These are phyloP conservation scores for Penicillium sp. DNA, from an alignment of 2,329 filamentous ascomycete species.

Conservation along the genomic window DNA sequence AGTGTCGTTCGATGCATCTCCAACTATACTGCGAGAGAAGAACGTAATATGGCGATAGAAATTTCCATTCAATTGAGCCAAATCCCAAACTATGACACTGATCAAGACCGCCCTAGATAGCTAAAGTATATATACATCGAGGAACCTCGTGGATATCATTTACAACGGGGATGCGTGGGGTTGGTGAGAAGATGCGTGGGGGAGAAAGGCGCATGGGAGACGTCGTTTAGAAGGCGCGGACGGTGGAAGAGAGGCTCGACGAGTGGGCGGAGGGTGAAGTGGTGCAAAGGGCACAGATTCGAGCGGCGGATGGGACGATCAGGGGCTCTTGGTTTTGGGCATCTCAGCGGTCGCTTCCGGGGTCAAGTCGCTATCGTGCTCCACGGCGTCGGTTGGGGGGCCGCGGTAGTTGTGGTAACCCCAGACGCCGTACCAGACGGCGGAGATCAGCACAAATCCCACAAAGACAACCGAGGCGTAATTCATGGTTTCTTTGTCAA, in stretches of 20 bases:
- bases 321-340: slow-evolving; percentile 10
- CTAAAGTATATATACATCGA: background rate
- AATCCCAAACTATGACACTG: background rate
- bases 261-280: background rate
- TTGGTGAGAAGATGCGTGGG: background rate
- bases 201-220: background rate
- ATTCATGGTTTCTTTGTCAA: slow-evolving; percentile 58
- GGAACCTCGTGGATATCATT: too few species aligned
- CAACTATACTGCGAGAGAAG: too few species aligned
- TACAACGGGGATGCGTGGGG: too few species aligned
- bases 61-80: too few species aligned
- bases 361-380: slow-evolving; percentile 11
- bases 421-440: slow-evolving; percentile 63
- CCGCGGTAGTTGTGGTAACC: slow-evolving; percentile 54
- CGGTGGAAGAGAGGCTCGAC: slow-evolving; percentile 2
- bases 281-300: background rate
- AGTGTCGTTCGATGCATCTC: too few species aligned
- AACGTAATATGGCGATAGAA: too few species aligned
- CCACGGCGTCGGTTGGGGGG: slow-evolving; percentile 27
- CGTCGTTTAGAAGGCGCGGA: background rate
- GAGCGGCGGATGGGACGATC: slow-evolving; percentile 11
- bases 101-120: background rate
- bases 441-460: slow-evolving; percentile 56
- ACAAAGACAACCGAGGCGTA: slow-evolving; percentile 71
- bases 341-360: slow-evolving; percentile 10